Percentiles rank a stretch among this genome's conserved stretches.
Evolutionary conservation across 2,329 filamentous ascomycete genomes (phyloP).

Genomic region (Botrytis cinerea): DNA sequence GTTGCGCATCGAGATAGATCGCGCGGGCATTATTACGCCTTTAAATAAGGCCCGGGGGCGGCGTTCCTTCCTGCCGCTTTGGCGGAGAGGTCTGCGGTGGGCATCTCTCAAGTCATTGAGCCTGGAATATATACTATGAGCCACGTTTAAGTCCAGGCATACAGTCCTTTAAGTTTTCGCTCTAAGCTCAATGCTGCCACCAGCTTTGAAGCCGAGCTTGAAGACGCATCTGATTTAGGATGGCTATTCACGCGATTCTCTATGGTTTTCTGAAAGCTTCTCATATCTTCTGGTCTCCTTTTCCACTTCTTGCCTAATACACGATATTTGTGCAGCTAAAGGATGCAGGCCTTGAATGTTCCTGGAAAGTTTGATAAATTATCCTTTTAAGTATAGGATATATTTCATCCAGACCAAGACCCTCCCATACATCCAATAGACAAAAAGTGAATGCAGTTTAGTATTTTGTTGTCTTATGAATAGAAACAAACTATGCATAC

Average conservation of each 20-base stretch:
- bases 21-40: neutral
- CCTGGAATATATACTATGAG: neutral
- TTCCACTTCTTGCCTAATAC: neutral
- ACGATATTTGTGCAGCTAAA: neutral
- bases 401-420: neutral
- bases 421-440: neutral
- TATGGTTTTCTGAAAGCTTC: fast-evolving
- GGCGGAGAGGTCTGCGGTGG: neutral
- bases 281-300: neutral
- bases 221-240: neutral
- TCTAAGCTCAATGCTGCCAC: neutral
- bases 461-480: neutral
- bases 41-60: neutral
- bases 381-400: neutral
- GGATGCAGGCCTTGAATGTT: too few relatives aligned
- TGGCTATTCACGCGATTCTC: neutral
- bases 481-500: neutral
- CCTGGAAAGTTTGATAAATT: neutral
- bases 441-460: neutral
- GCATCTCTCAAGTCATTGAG: neutral
- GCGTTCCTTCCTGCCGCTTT: fast-evolving
- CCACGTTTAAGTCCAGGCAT: neutral
- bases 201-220: neutral
- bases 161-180: neutral
- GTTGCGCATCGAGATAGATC: neutral